Conservation (phyloP, 2,329 filamentous ascomycete species). For the Verticillium dahliae region DNA sequence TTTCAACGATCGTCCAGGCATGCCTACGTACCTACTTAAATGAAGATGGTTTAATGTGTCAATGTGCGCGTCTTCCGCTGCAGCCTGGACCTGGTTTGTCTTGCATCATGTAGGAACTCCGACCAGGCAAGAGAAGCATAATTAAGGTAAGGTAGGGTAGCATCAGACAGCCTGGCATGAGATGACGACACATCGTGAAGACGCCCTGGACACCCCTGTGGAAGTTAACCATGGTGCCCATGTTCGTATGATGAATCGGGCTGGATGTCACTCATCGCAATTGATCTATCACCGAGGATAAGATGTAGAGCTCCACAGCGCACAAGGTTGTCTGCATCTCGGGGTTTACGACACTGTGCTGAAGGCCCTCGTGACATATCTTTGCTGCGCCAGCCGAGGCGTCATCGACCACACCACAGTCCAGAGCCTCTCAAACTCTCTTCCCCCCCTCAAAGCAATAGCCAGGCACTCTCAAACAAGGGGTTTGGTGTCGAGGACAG, state of each 20-base stretch:
- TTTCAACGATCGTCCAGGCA: constrained; percentile 13
- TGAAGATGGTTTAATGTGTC: constrained; percentile 10
- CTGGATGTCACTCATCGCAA: background rate
- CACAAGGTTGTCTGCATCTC: background rate
- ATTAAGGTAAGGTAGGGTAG: background rate
- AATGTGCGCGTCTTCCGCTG: background rate
- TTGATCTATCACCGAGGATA: no score
- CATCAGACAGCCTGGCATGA: background rate
- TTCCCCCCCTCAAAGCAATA: background rate
- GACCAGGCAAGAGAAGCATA: background rate
- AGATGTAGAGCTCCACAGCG: background rate
- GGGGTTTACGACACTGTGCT: background rate
- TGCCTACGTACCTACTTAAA: constrained; percentile 14
- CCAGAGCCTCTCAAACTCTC: background rate
- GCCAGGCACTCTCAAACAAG: background rate
- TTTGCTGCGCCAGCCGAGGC: background rate
- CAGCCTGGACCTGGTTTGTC: background rate
- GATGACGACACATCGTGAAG: background rate
- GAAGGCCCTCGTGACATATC: background rate
- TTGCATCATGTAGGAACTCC: background rate
- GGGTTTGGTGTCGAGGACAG: background rate
- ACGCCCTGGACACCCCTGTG: background rate
- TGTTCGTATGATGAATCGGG: background rate
- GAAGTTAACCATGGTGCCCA: background rate
- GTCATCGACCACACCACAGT: background rate